Evolutionary conservation across 192 early-diverging fungal species (phyloP).

Genomic region (Coemansia sp.): DNA sequence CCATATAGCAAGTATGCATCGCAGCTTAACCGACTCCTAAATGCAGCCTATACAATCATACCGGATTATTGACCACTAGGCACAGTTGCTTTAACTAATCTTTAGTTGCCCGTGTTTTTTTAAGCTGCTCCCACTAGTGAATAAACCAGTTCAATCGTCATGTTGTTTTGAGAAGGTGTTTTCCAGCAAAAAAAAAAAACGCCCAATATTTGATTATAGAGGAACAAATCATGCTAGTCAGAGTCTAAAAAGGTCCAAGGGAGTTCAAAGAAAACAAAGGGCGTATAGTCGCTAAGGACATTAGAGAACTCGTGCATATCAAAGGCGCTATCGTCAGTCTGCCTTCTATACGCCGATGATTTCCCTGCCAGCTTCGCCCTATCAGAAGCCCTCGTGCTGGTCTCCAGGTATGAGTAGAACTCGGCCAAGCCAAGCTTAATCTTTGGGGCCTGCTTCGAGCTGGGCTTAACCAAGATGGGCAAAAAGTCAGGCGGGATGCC

Average conservation of each 20-base stretch:
- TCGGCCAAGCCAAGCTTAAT: constrained; percentile 72
- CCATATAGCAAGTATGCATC: too few relatives aligned
- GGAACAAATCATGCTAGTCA: background rate
- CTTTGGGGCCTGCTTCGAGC: constrained; percentile 80
- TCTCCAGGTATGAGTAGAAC: constrained; percentile 85
- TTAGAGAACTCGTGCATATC: constrained; percentile 83
- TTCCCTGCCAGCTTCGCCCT: constrained; percentile 30
- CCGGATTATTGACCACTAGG: too few relatives aligned
- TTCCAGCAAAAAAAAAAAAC: too few relatives aligned
- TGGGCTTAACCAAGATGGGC: constrained; percentile 72
- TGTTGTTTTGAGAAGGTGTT: too few relatives aligned
- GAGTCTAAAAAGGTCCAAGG: constrained; percentile 46
- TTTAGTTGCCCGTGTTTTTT: too few relatives aligned
- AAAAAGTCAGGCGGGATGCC: constrained; percentile 95
- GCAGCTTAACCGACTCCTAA: too few relatives aligned
- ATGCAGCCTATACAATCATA: too few relatives aligned
- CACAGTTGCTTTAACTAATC: too few relatives aligned
- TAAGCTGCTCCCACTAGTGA: too few relatives aligned
- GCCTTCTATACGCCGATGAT: constrained; percentile 4
- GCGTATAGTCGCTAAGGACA: constrained; percentile 83
- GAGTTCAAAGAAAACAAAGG: constrained; percentile 62
- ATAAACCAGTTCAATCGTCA: too few relatives aligned
- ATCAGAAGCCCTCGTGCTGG: constrained; percentile 55
- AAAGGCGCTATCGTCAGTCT: constrained; percentile 59
- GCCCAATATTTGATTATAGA: too few relatives aligned